Evolutionary conservation across 768 basidiomycete genomes (phyloP).

Genomic region (Naganishia onofrii): DNA sequence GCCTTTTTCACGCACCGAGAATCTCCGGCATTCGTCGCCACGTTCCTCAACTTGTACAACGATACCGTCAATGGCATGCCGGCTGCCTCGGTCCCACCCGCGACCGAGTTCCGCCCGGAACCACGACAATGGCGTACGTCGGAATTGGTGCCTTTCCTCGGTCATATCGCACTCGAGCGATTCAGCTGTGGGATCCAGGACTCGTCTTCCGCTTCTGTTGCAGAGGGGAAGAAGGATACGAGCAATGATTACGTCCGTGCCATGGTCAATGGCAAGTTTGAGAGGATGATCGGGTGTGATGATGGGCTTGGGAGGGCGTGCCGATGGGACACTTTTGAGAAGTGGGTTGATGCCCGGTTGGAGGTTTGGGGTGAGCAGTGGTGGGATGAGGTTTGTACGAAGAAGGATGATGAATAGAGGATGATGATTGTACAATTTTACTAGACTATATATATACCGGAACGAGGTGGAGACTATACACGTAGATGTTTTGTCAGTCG

Average conservation of each 20-base stretch:
- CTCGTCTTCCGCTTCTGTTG: conserved; percentile 7
- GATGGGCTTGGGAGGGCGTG: conserved; percentile 50
- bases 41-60: conserved; percentile 54
- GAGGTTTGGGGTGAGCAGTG: conserved; percentile 22
- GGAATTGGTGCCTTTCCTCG: conserved; percentile 54
- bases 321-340: conserved; percentile 43
- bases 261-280: conserved; percentile 53
- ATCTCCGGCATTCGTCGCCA: conserved; percentile 53
- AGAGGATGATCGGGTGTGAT: conserved; percentile 50
- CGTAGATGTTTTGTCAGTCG: too few species aligned
- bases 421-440: too few species aligned
- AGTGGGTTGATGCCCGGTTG: conserved; percentile 42
- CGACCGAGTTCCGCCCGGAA: conserved; percentile 41
- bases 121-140: conserved; percentile 52
- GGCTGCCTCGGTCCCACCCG: conserved; percentile 37
- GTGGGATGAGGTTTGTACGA: conserved; percentile 28
- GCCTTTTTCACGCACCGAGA: conserved; percentile 55
- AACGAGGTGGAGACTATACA: too few species aligned
- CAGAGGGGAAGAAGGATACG: conserved; percentile 17
- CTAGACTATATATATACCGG: too few species aligned
- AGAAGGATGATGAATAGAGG: conserved; percentile 24
- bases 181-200: conserved; percentile 38
- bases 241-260: conserved; percentile 48
- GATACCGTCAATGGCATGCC: conserved; percentile 28
- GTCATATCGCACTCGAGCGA: conserved; percentile 54